These are phyloP conservation scores for Cryphonectria radicalis DNA, from an alignment of 2,329 filamentous ascomycete species.

Conservation along the genomic window DNA sequence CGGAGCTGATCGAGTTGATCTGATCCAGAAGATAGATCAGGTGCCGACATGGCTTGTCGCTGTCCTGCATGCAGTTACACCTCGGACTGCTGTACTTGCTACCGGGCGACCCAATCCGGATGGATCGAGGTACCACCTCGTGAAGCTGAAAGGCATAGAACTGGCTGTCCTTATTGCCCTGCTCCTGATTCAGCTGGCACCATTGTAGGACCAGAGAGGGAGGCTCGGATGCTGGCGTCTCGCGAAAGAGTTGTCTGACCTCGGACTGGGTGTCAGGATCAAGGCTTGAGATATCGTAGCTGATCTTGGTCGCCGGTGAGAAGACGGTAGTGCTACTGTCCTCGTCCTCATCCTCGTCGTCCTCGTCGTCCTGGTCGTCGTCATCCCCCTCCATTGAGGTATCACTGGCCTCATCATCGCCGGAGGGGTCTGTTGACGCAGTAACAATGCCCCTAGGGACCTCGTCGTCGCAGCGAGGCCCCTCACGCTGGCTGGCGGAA, in stretches of 20 bases:
- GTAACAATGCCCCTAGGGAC: conserved; percentile 30
- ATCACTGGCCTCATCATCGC: conserved; percentile 31
- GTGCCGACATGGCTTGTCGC: conserved; percentile 52
- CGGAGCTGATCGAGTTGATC: conserved; percentile 52
- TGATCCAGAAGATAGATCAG: conserved; percentile 60
- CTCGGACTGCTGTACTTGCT: conserved; percentile 47
- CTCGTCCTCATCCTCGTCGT: conserved; percentile 38
- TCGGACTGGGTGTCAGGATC: conserved; percentile 42
- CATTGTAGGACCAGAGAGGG: conserved; percentile 55
- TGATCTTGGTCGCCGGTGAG: conserved; percentile 42
- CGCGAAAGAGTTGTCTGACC: conserved; percentile 49
- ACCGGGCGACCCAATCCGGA: conserved; percentile 51
- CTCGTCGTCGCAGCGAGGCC: conserved; percentile 21
- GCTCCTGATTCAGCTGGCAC: conserved; percentile 48
- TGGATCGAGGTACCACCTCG: conserved; percentile 56
- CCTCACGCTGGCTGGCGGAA: conserved; percentile 37
- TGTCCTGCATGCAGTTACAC: conserved; percentile 50
- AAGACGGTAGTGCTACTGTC: conserved; percentile 31
- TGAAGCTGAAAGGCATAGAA: conserved; percentile 62
- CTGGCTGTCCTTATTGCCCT: conserved; percentile 41
- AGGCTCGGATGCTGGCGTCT: conserved; percentile 41
- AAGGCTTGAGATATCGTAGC: conserved; percentile 47
- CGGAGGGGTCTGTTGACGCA: conserved; percentile 32
- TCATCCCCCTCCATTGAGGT: conserved; percentile 33
- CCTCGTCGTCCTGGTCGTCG: conserved; percentile 32